These are phyloP conservation scores for Hyaloperonospora brassicae DNA, from an alignment of 352 stramenopile species.

Conservation along the genomic window DNA sequence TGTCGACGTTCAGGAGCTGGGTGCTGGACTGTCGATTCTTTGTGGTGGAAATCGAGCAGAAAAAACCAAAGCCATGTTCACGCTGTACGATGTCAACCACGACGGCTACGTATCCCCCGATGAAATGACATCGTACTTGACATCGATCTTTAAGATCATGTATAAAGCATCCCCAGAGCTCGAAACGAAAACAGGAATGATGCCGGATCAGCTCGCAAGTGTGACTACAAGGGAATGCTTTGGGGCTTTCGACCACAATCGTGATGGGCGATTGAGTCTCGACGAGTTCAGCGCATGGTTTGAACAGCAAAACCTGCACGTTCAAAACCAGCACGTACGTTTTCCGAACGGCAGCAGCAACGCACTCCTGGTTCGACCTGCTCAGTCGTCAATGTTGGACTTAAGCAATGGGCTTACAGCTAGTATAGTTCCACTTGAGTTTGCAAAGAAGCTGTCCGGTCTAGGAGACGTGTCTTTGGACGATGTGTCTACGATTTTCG, in stretches of 20 bases:
- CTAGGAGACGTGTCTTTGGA: constrained; percentile 54
- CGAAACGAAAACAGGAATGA: constrained; percentile 42
- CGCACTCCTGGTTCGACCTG: constrained; percentile 3
- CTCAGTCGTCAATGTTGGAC: constrained; percentile 13
- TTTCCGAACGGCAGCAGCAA: constrained; percentile 13
- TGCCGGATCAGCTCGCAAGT: constrained; percentile 52
- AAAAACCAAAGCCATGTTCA: constrained; percentile 73
- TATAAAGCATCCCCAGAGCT: constrained; percentile 76
- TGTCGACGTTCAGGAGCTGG: constrained; percentile 83
- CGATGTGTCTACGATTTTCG: constrained; percentile 54
- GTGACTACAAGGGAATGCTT: constrained; percentile 78
- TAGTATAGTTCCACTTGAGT: constrained; percentile 46
- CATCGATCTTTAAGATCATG: constrained; percentile 79
- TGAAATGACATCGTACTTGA: constrained; percentile 81
- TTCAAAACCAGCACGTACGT: constrained; percentile 6
- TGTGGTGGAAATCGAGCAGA: constrained; percentile 68
- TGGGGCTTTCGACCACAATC: constrained; percentile 60
- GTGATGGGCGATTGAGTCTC: constrained; percentile 67
- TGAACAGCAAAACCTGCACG: constrained; percentile 40
- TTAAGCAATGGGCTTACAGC: constrained; percentile 13
- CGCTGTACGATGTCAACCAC: constrained; percentile 76
- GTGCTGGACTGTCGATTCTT: constrained; percentile 79
- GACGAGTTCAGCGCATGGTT: constrained; percentile 79
- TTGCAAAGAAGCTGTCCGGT: constrained; percentile 64
- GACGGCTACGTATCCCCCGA: constrained; percentile 72